Evolutionary conservation across 108 stramenopile species (phyloP).

Genomic region (Cyclostephanos tholiformis): DNA sequence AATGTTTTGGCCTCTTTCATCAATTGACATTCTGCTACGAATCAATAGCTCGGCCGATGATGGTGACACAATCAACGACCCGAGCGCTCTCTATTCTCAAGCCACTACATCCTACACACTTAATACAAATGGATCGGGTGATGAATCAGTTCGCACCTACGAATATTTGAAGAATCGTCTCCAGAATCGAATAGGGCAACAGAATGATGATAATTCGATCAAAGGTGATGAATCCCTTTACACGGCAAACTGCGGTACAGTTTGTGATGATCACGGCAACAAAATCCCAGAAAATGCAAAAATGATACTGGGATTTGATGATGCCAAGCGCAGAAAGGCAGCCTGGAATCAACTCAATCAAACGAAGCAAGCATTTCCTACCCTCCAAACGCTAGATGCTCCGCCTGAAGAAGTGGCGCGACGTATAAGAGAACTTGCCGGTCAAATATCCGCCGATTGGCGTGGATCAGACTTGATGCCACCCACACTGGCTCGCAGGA

Average conservation of each 20-base stretch:
- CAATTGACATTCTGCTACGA: not conserved
- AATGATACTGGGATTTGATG: slow-evolving; percentile 34
- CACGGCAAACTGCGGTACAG: slow-evolving; percentile 25
- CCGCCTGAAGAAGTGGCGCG: slow-evolving; percentile 65
- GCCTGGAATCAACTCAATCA: slow-evolving; percentile 12
- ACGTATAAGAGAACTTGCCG: slow-evolving; percentile 76
- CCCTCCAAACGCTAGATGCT: slow-evolving; percentile 6
- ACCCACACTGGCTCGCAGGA: slow-evolving; percentile 66
- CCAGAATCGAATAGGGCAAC: slow-evolving; percentile 6
- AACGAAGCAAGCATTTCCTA: slow-evolving; percentile 17
- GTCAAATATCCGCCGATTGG: slow-evolving; percentile 79
- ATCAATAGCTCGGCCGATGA: slow-evolving; percentile 40
- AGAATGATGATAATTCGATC: slow-evolving; percentile 24
- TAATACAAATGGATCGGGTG: not conserved
- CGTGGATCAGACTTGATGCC: slow-evolving; percentile 60
- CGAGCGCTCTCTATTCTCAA: not conserved
- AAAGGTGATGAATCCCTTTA: slow-evolving; percentile 18
- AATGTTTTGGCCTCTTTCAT: not conserved
- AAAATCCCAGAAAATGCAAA: slow-evolving; percentile 43
- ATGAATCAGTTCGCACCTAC: slow-evolving; percentile 6
- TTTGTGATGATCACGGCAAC: slow-evolving; percentile 44
- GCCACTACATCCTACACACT: not conserved
- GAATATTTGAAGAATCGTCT: slow-evolving; percentile 15
- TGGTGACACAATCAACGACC: slow-evolving; percentile 45
- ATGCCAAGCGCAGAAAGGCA: slow-evolving; percentile 15